Base-by-base conservation (phyloP, 2,329 filamentous ascomycete genomes). In the Scleromitrula shiraiana region DNA sequence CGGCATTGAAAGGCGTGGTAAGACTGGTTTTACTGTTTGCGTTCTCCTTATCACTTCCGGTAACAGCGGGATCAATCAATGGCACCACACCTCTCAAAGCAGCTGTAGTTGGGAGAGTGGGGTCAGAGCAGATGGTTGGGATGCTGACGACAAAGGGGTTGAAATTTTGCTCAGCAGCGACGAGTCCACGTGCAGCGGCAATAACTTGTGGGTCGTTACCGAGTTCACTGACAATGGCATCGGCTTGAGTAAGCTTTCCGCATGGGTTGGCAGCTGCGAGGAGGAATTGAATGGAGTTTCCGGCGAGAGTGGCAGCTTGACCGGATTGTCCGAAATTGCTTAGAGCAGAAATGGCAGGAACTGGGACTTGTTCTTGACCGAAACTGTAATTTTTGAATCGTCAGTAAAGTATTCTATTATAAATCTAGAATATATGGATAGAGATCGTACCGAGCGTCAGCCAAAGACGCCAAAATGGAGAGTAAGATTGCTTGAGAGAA, bases 151-250 rank as follows among this genome's bases (percentile, higher is more conserved):
- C 75, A 55, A 80, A 84, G 43, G 79, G 80, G 69, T 85, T 85
- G 70, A 83, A 83, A 74, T 86, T 85, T 66, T 83, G 80, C 70
- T 85, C 82, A 4, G 82, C 81, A 22, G 76, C 74, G 12, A 85
- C 81, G 30, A 85, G 72, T 14, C 74, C 75, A 50, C 73, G 73
- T 15, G 82, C 82, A 17, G 78, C 82, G 12, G 73, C 70, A 50
- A 85, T 69, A 54, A 81, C 79, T 52, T 73, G 67, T n/a, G 72
- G 65, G 56, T 78, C 77, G 38, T 67, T 73, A 45, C 82, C 82
- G 27, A 84, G 78, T 45, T 76, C 65, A 7, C 71, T 59, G 52
- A 85, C 72, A 60, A 86, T 82, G 58, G 79, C 62, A 60, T 85
- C 82, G 53, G 80, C 82, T 38, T 80, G 76, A 19, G 66, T 65